Percentiles rank a stretch among this genome's conserved stretches.
phyloP scores from a whole-genome alignment of 2,329 filamentous ascomycete species.

The Arthrobotrys megalospora region DNA sequence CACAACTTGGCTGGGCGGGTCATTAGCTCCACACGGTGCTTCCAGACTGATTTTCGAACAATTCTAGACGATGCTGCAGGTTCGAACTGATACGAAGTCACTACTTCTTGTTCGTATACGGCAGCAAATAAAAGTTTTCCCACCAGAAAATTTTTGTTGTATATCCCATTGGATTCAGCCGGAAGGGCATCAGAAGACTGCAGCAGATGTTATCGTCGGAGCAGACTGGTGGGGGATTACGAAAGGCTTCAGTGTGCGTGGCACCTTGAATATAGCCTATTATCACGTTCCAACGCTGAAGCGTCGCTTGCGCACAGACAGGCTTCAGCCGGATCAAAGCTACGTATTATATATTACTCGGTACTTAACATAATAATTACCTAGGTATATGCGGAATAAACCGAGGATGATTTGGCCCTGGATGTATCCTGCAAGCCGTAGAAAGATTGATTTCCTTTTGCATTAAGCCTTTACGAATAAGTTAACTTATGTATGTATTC shows the following conservation, averaged over 20 bases:
- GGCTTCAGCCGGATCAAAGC: constrained; percentile 39
- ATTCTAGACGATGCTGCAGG: background rate
- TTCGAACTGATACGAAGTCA: background rate
- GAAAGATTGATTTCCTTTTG: constrained; percentile 3
- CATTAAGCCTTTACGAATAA: constrained; percentile 28
- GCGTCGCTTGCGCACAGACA: constrained; percentile 52
- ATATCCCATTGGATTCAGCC: constrained; percentile 25
- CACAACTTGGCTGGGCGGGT: constrained; percentile 12
- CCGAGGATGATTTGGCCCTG: constrained; percentile 37
- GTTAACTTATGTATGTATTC: background rate
- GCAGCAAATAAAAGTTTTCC: constrained; percentile 1
- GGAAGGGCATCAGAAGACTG: constrained; percentile 9
- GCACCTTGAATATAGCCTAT: constrained; percentile 46
- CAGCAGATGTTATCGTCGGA: constrained; percentile 37
- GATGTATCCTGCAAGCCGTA: background rate
- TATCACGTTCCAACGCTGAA: constrained; percentile 29
- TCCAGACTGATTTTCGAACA: constrained; percentile 28
- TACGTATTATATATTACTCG: constrained; percentile 36
- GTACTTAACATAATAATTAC: constrained; percentile 32
- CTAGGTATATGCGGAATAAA: constrained; percentile 38
- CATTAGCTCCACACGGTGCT: constrained; percentile 4
- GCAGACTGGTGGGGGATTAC: constrained; percentile 54
- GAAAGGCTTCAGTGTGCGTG: constrained; percentile 29
- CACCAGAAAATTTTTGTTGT: background rate
- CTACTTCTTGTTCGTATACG: background rate